Percentiles rank a stretch among this genome's conserved stretches.
phyloP scores from a whole-genome alignment of 768 basidiomycete species.

The Lentinula edodes region DNA sequence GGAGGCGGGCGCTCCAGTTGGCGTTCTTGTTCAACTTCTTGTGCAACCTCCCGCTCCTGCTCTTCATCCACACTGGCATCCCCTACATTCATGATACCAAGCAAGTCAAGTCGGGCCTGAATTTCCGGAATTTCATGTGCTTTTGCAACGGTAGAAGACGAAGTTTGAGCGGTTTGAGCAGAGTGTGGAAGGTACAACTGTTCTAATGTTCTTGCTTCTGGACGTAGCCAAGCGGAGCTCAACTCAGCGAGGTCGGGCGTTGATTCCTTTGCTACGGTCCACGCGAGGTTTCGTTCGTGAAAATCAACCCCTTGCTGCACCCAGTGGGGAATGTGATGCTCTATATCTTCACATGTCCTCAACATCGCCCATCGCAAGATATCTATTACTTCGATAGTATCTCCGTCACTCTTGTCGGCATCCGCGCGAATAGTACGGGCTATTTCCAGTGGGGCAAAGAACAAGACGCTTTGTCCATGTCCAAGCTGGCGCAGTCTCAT shows the following conservation, averaged over 20 bases:
- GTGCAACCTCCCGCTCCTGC: conserved; percentile 18
- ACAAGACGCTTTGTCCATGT: conserved; percentile 39
- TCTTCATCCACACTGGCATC: conserved; percentile 14
- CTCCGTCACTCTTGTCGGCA: conserved; percentile 6
- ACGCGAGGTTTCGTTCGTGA: conserved; percentile 17
- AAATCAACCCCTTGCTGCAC: conserved; percentile 32
- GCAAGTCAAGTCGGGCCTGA: conserved; percentile 1
- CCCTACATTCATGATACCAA: conserved; percentile 4
- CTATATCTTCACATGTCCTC: conserved; percentile 37
- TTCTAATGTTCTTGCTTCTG: conserved; percentile 20
- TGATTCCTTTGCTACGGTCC: background rate
- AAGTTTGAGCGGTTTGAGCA: background rate
- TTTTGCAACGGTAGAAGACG: background rate
- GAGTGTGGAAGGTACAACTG: conserved; percentile 15
- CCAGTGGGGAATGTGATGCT: conserved; percentile 36
- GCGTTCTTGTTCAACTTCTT: conserved; percentile 17
- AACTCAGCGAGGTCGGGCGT: background rate
- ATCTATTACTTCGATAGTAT: conserved; percentile 20
- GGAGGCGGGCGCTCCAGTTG: conserved; percentile 13
- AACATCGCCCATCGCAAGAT: conserved; percentile 39
- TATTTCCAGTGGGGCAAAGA: conserved; percentile 40
- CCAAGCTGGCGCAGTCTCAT: conserved; percentile 51
- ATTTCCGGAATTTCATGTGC: conserved; percentile 5
- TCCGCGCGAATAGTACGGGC: conserved; percentile 27
- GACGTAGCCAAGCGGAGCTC: conserved; percentile 19